Evolutionary conservation across 176 grass and related monocot genomes (phyloP), one percentile per base, ranked within the genome.

Genomic region (Musa schizocarpa): DNA sequence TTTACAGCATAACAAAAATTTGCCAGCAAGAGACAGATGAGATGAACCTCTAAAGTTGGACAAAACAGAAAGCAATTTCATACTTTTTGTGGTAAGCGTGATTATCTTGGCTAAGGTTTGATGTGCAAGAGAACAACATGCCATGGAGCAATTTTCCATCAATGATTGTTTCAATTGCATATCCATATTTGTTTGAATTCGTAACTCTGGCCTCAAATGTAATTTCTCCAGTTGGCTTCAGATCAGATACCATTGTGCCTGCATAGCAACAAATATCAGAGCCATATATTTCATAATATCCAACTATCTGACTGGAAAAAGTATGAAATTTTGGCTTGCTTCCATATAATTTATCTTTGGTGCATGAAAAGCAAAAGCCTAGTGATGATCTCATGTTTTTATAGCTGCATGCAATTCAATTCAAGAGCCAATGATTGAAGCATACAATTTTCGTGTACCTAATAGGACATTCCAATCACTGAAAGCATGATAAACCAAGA

Each of bases 121-220:
- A 80, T 17, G 78, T 80, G 69, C 69, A 72, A 11, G 56, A 80
- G 49, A 80, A 80, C 34, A 80, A 22, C 78, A 80, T 73, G 69
- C 78, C 78, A 80, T 73, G 69, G 25, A 80, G 56, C 57, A 80
- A 71, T 73, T 80, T 80, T 53, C 78, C 78, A 24, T 73, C 48
- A 26, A 80, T 73, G 43, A 52, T 29, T 53, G 78, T 80, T 64
- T 80, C 55, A 29, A 80, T 80, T 80, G 48, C 57, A 80, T 73
- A 53, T 17, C 78, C 78, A 65, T 73, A 71, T 19, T 63, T 43
- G 61, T 73, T 80, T 63, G 58, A 8, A 73, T 80, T 73, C 20
- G 29, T 80, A 52, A 80, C 49, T 63, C 55, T 73, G 63, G 78
- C 78, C 48, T 73, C 78, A 54, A 80, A 80, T 63, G 48, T 24